A percentile compares a stretch with the other conserved stretches of the same genome.
phyloP scores from a whole-genome alignment of 371 early-diverging fungal species.

The Saksenaea vasiformis region DNA sequence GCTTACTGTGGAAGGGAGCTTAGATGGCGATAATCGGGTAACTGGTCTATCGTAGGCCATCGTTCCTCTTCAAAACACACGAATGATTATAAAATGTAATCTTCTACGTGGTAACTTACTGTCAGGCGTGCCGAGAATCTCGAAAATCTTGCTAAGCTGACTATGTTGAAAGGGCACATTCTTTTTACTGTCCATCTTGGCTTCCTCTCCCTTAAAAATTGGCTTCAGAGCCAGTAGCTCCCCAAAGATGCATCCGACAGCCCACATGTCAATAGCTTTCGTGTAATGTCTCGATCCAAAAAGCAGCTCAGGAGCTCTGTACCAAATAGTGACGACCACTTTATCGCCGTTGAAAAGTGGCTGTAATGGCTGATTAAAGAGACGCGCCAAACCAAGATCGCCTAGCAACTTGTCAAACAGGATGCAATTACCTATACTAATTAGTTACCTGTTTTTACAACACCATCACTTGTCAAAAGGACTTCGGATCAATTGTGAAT shows the following conservation, averaged over 20 bases:
- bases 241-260: conserved; percentile 95
- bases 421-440: not conserved
- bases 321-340: conserved; percentile 98
- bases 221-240: conserved; percentile 88
- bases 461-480: conserved; percentile 80
- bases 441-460: conserved; percentile 79
- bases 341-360: conserved; percentile 88
- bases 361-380: conserved; percentile 80
- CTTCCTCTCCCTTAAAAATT: conserved; percentile 95
- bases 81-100: not conserved
- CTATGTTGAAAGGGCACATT: conserved; percentile 88
- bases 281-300: conserved; percentile 93
- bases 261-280: conserved; percentile 94
- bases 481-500: conserved; percentile 38
- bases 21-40: conserved; percentile 72
- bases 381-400: conserved; percentile 90
- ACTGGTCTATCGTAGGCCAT: conserved; percentile 76
- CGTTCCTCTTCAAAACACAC: conserved; percentile 59
- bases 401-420: conserved; percentile 36
- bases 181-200: conserved; percentile 88
- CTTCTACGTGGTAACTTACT: conserved; percentile 65
- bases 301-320: conserved; percentile 95
- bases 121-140: conserved; percentile 87
- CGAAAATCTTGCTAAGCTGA: conserved; percentile 89
- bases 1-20: conserved; percentile 59